phyloP scores from a whole-genome alignment of 352 stramenopile genomes.

The Phytophthora fragariae region DNA sequence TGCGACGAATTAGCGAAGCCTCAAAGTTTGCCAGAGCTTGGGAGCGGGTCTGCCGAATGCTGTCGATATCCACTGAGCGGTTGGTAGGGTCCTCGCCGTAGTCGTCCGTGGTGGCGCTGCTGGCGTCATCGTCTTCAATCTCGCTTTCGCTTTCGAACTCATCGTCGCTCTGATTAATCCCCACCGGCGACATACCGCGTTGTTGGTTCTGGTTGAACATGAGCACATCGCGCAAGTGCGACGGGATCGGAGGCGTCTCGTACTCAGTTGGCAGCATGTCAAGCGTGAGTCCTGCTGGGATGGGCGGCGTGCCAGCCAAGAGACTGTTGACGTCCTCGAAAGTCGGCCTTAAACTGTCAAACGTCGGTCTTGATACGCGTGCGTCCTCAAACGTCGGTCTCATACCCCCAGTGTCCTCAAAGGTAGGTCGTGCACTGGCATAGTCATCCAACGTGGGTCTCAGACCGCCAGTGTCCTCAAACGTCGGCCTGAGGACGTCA shows the following conservation, averaged over 20 bases:
- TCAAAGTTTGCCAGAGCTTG: slow-evolving; percentile 50
- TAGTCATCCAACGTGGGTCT: neutral
- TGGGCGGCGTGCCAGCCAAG: slow-evolving; percentile 55
- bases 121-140: slow-evolving; percentile 44
- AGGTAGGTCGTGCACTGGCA: neutral
- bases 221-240: slow-evolving; percentile 35
- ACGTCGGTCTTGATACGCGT: neutral
- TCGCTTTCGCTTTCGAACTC: slow-evolving; percentile 39
- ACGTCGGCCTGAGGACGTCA: slow-evolving; percentile 48
- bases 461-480: slow-evolving; percentile 47
- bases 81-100: slow-evolving; percentile 33
- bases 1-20: slow-evolving; percentile 39
- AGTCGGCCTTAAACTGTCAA: neutral
- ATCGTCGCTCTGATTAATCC: slow-evolving; percentile 28
- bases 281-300: slow-evolving; percentile 54
- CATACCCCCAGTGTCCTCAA: neutral
- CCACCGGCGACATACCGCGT: slow-evolving; percentile 13
- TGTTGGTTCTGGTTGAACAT: slow-evolving; percentile 36
- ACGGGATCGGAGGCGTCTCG: slow-evolving; percentile 50
- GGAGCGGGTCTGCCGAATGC: slow-evolving; percentile 40
- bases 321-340: neutral
- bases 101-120: slow-evolving; percentile 48
- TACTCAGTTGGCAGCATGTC: slow-evolving; percentile 55
- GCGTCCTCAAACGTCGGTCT: neutral
- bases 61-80: slow-evolving; percentile 54